phyloP scores from a whole-genome alignment of 164 flowering plant species.

The Stephania cephalantha region DNA sequence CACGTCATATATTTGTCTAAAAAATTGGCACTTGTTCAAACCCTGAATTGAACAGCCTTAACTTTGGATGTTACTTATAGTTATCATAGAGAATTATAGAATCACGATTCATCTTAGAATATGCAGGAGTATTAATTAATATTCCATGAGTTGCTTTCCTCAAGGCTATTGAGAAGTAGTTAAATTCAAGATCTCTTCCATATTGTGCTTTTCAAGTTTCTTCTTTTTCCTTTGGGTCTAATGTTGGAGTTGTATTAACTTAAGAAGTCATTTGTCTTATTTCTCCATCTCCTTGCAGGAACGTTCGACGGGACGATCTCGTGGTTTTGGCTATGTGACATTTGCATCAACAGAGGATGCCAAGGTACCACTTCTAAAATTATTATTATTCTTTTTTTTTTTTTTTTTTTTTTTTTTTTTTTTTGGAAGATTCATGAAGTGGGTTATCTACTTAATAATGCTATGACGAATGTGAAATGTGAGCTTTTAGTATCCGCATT shows the following conservation, averaged over 20 bases:
- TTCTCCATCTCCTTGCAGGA: constrained; percentile 39
- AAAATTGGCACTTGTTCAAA: background rate
- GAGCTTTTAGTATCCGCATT: background rate
- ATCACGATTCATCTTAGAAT: background rate
- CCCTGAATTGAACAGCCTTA: background rate
- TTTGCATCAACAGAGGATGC: constrained; percentile 90
- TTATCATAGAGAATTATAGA: background rate
- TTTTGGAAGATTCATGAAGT: background rate
- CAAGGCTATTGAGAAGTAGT: background rate
- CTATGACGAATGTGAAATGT: background rate
- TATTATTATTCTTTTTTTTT: background rate
- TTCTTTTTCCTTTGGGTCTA: background rate
- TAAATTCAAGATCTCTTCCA: background rate
- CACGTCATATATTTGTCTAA: too few species aligned
- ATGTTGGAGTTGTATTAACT: background rate
- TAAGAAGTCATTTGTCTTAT: background rate
- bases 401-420: background rate
- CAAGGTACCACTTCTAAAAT: constrained; percentile 43
- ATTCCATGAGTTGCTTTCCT: background rate
- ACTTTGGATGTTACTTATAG: background rate
- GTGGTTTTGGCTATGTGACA: constrained; percentile 98
- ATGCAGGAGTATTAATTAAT: background rate
- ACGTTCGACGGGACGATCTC: constrained; percentile 88
- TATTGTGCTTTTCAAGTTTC: background rate
- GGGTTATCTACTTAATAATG: background rate